A percentile compares a stretch with the other conserved stretches of the same genome.
Conservation (phyloP, 176 grass and related monocot genomes). For the Hyparrhenia diplandra region DNA sequence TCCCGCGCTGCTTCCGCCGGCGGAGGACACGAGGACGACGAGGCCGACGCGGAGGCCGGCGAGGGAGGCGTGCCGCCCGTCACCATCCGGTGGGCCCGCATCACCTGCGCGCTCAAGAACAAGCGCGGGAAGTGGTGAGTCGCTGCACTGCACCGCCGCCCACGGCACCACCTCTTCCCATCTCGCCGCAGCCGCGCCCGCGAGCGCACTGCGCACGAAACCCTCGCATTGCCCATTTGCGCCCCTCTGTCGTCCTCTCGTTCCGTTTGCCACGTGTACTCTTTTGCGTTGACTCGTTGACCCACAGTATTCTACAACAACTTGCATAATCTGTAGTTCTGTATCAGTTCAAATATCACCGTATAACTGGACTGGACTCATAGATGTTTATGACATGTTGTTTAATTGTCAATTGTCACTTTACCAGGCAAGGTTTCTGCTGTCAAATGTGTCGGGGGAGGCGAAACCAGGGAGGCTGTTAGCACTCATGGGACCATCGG, state of each 20-base stretch:
- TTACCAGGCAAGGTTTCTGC: conserved; percentile 75
- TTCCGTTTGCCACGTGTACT: background rate
- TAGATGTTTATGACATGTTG: background rate
- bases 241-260: background rate
- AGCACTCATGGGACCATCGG: conserved; percentile 88
- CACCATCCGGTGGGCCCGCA: conserved; percentile 57
- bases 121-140: conserved; percentile 68
- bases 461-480: conserved; percentile 77
- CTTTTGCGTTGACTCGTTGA: conserved; percentile 12
- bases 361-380: background rate
- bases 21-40: conserved; percentile 30
- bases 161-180: too few relatives aligned
- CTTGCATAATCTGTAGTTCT: background rate
- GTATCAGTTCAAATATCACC: too few relatives aligned
- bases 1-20: conserved; percentile 41
- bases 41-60: conserved; percentile 25
- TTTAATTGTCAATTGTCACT: conserved; percentile 21
- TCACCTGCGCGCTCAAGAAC: conserved; percentile 80
- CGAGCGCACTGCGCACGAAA: too few relatives aligned
- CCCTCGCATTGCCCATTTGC: background rate
- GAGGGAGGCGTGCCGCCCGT: conserved; percentile 46
- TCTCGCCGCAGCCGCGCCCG: background rate
- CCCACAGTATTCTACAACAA: background rate
- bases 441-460: conserved; percentile 72
- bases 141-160: background rate